Percentiles rank a stretch among this genome's conserved stretches.
phyloP scores from a whole-genome alignment of 1,284 basidiomycete species.

The Puccinia triticina region DNA sequence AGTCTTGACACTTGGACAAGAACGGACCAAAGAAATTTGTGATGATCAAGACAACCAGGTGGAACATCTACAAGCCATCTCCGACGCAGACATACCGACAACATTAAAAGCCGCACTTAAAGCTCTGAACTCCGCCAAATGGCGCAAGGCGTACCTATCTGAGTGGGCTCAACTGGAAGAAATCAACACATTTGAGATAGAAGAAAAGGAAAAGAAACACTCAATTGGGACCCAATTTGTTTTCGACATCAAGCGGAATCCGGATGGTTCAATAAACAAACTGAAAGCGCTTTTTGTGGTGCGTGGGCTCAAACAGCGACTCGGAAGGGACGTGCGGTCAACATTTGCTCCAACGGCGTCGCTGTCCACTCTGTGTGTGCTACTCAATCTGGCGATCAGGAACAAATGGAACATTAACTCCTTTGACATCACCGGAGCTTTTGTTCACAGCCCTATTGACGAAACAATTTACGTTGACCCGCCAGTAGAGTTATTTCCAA shows the following conservation, averaged over 20 bases:
- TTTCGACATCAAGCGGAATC: background rate
- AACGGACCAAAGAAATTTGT: background rate
- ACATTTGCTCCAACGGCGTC: no score
- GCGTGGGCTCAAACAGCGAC: background rate
- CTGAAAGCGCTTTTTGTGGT: background rate
- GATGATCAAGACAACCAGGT: no score
- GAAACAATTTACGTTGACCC: constrained; percentile 1
- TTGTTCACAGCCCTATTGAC: background rate
- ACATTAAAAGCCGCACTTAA: no score
- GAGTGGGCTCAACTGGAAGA: background rate
- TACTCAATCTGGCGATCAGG: background rate
- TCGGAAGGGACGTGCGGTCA: background rate
- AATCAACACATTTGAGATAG: background rate
- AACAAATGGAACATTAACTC: background rate
- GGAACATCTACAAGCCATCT: no score
- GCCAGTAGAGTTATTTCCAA: background rate
- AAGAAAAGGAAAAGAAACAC: background rate
- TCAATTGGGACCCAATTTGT: background rate
- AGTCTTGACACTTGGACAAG: background rate
- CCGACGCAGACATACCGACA: no score
- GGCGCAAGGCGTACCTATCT: background rate
- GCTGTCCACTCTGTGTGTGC: background rate
- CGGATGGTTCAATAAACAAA: background rate
- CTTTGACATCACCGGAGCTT: background rate
- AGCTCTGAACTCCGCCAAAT: background rate